Evolutionary conservation across 2,329 filamentous ascomycete genomes (phyloP).

Genomic region (Neopestalotiopsis rosae): DNA sequence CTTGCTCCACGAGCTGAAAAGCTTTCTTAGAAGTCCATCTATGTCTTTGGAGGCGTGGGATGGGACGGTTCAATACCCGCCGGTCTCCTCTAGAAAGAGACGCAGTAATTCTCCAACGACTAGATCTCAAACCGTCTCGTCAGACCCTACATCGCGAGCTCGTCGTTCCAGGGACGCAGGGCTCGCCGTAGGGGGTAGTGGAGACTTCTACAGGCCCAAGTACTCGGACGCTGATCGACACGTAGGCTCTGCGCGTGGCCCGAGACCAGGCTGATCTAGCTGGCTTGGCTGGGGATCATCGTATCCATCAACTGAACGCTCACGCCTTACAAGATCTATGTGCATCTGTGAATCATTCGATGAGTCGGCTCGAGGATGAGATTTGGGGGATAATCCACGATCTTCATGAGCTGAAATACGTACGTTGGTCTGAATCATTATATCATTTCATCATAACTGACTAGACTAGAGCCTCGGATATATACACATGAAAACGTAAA

Average conservation of each 20-base stretch:
- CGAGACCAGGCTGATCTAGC: neutral
- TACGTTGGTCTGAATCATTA: neutral
- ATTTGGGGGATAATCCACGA: neutral
- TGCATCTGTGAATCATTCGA: neutral
- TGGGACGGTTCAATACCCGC: constrained; percentile 72
- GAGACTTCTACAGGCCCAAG: constrained; percentile 2
- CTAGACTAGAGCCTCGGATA: neutral
- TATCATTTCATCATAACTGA: neutral
- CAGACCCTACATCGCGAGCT: neutral
- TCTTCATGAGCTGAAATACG: neutral
- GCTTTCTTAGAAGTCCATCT: constrained; percentile 84
- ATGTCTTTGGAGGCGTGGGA: constrained; percentile 79
- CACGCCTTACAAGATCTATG: neutral
- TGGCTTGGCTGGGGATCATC: too few relatives aligned
- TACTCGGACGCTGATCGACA: neutral
- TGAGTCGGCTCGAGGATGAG: neutral
- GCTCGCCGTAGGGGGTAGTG: neutral
- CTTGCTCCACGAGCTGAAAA: constrained; percentile 84
- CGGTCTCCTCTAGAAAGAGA: constrained; percentile 21
- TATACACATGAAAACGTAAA: neutral
- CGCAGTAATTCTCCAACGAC: neutral
- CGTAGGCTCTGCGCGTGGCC: neutral
- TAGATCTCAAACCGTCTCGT: neutral
- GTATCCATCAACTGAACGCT: neutral
- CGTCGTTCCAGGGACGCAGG: neutral